phyloP scores from a whole-genome alignment of 352 stramenopile species.

The Globisporangium acanthophoron region DNA sequence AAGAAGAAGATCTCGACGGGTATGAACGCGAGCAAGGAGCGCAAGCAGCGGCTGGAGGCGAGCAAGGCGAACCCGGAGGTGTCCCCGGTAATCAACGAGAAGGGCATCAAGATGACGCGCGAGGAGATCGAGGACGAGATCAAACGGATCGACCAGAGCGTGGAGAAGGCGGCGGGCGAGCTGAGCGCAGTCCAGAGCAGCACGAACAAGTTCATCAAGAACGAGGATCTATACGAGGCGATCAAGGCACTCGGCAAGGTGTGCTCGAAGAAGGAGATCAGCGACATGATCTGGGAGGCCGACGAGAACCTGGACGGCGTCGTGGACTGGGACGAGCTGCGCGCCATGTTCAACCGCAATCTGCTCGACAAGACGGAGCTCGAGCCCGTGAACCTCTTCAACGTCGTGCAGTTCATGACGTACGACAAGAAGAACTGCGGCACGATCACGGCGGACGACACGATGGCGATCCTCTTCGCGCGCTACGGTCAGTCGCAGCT shows the following conservation, averaged over 20 bases:
- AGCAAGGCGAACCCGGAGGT: conserved; percentile 66
- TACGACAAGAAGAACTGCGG: conserved; percentile 95
- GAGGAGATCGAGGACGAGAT: conserved; percentile 81
- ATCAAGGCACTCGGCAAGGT: conserved; percentile 92
- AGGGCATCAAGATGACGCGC: conserved; percentile 68
- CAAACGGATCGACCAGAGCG: conserved; percentile 40
- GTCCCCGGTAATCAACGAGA: conserved; percentile 71
- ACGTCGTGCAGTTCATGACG: conserved; percentile 97
- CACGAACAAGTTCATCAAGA: conserved; percentile 74
- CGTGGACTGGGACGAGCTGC: conserved; percentile 94
- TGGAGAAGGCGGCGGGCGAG: conserved; percentile 50
- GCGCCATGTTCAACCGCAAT: conserved; percentile 96
- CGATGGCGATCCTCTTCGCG: conserved; percentile 97
- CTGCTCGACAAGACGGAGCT: conserved; percentile 93
- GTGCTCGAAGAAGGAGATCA: conserved; percentile 93
- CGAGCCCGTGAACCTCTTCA: conserved; percentile 94
- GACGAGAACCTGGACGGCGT: conserved; percentile 96
- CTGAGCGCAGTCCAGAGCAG: conserved; percentile 47
- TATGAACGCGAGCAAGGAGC: conserved; percentile 46
- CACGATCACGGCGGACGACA: conserved; percentile 95
- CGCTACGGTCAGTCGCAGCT: conserved; percentile 87
- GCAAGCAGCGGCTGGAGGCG: conserved; percentile 51
- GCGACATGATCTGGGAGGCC: conserved; percentile 98
- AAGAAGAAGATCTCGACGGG: conserved; percentile 69
- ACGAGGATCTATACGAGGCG: conserved; percentile 90